Percentiles rank a stretch among this genome's conserved stretches.
Conservation (phyloP, 352 stramenopile species). For the Phytophthora pluvialis region DNA sequence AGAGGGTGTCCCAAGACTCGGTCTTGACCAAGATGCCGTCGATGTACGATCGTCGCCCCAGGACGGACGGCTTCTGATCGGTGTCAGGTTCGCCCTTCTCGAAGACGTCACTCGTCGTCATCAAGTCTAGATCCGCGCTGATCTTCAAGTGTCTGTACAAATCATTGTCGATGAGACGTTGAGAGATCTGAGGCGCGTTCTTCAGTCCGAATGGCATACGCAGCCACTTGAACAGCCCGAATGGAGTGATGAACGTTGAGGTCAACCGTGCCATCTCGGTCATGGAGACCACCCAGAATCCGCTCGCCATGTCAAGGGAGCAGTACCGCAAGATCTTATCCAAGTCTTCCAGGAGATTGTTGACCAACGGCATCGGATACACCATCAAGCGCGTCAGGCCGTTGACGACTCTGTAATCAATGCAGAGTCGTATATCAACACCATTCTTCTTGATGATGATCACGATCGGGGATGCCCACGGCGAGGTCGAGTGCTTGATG, state of each 20-base stretch:
- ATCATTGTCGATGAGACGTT: too few relatives aligned
- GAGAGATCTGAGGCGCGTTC: too few relatives aligned
- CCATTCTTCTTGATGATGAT: too few relatives aligned
- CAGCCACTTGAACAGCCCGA: too few relatives aligned
- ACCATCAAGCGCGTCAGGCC: neutral
- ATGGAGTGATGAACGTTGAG: neutral
- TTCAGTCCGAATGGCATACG: too few relatives aligned
- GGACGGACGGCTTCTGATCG: neutral
- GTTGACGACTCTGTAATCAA: too few relatives aligned
- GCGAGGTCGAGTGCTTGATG: too few relatives aligned
- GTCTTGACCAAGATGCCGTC: too few relatives aligned
- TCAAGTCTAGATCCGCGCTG: slow-evolving; percentile 14
- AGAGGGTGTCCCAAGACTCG: too few relatives aligned
- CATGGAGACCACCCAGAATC: neutral
- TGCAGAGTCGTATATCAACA: too few relatives aligned
- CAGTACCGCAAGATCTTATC: slow-evolving; percentile 11
- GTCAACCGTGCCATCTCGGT: neutral
- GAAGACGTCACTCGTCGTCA: neutral
- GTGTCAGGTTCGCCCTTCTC: neutral
- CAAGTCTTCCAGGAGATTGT: slow-evolving; percentile 18
- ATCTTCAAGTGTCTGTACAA: too few relatives aligned
- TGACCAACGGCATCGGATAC: slow-evolving; percentile 35
- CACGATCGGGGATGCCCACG: too few relatives aligned
- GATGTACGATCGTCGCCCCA: neutral
- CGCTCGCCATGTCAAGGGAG: slow-evolving; percentile 21